Percentiles rank a stretch among this genome's conserved stretches.
These are phyloP conservation scores for Eutypella sp. DNA, from an alignment of 2,329 filamentous ascomycete genomes.

Conservation along the genomic window DNA sequence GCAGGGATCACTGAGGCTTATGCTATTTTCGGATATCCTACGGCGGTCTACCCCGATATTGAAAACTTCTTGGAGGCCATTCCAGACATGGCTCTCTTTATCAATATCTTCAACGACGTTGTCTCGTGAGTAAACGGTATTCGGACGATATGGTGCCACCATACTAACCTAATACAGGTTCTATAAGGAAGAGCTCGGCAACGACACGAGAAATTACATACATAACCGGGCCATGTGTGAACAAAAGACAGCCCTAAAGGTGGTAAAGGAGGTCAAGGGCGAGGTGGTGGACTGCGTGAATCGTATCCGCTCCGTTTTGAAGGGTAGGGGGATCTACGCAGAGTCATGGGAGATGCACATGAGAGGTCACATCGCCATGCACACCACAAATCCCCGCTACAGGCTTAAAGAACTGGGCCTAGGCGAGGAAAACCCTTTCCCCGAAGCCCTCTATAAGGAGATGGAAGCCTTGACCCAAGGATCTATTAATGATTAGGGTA, in stretches of 20 bases:
- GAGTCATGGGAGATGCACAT: conserved; percentile 12
- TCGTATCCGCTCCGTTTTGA: conserved; percentile 10
- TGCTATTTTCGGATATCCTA: conserved; percentile 17
- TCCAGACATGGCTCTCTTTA: conserved; percentile 17
- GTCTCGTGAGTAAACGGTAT: conserved; percentile 12
- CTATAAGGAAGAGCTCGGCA: conserved; percentile 16
- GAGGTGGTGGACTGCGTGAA: conserved; percentile 10
- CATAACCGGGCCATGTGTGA: conserved; percentile 12
- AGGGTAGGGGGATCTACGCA: conserved; percentile 13
- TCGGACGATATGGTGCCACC: not conserved
- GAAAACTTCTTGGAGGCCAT: conserved; percentile 15
- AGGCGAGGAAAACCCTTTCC: conserved; percentile 13
- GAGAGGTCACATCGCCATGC: conserved; percentile 15
- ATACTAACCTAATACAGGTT: conserved; percentile 9
- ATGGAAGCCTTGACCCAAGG: not conserved
- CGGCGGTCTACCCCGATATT: conserved; percentile 12
- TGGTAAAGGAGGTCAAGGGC: conserved; percentile 8
- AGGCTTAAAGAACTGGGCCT: conserved; percentile 13
- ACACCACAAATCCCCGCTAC: conserved; percentile 15
- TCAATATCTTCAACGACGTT: conserved; percentile 18
- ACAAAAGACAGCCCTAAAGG: conserved; percentile 2
- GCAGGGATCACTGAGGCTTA: conserved; percentile 16
- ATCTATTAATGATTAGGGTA: not conserved
- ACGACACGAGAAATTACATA: conserved; percentile 15
- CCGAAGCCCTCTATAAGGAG: not conserved